Evolutionary conservation across 441 rosid genomes (phyloP), one percentile per base, ranked within the genome.

Genomic region (Erodium texanum): DNA sequence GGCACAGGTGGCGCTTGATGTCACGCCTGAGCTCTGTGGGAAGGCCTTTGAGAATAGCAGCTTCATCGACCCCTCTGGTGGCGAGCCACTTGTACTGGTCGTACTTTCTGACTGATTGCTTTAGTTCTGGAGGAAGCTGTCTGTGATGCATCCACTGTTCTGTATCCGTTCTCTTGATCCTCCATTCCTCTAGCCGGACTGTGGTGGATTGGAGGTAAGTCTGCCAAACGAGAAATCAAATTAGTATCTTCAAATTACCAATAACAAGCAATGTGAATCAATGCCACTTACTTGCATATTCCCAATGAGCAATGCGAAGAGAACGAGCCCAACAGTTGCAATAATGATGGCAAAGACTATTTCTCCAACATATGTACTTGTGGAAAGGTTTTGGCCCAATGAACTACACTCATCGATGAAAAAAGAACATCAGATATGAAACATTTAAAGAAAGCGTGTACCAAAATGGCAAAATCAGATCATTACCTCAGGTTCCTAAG

Each of bases 71-170:
- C 38, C 98, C 98, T 70, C 97, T 58, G n/a, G 98, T 88, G 0
- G 98, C 95, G 27, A 82, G 54, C 98, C 98, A 93, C 64, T 87
- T 90, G 71, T 82, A 90, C 64, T 87, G 92, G 62, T 93, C 96
- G 29, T 90, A 87, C 78, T 85, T 88, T 63, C 97, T 68, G 3
- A 93, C 81, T 6, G 89, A 82, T 66, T 83, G 81, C 72, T 81
- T 85, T 70, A 93, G 72, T 34, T 86, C 89, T 3, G 66, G 76
- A 48, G 98, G 96, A 1, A 90, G 87, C 71, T 93, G 96, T 68
- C 98, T 84, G 74, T 93, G 98, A 19, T 52, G 88, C 96, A 93
- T 93, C 98, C 97, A 93, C 72, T 85, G 93, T 61, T 93, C 97
- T 16, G 88, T 83, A 75, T 90, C 98, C 3, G 89, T 90, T 79